Evolutionary conservation across 495 filamentous ascomycete genomes (phyloP), one percentile per base, ranked within the genome.

Genomic region (Glarea lozoyensis): DNA sequence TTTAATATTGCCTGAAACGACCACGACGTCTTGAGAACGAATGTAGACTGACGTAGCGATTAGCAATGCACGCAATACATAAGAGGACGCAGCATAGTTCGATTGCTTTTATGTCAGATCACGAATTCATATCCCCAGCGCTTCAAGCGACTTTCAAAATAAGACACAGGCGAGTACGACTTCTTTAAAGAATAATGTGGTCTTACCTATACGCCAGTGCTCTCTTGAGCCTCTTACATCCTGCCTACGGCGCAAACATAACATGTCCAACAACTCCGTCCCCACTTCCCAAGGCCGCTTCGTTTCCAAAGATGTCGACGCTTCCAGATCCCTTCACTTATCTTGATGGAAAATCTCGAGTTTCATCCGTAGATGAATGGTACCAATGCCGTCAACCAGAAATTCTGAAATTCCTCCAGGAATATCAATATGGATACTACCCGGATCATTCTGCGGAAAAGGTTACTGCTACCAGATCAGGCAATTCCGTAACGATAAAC

Each of bases 351-450:
- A 58, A 63, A 48, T 59, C 64, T 49, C 58, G 68, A 29, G 60
- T 73, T 38, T 46, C 61, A 46, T 65, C 66, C 6, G 55, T 56
- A 16, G 65, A 71, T 18, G 63, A 73, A 46, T 73, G 69, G 68
- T 70, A 68, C 55, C 51, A 58, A 38, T 75, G 70, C 49, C 63
- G 66, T 5, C 68, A 69, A 55, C 71, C 69, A 9, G 68, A 73
- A 55, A 69, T 75, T 48, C 10, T 73, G 21, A 63, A 67, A 49
- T 46, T 73, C 53, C 54, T 75, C 17, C 67, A 73, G 42, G 67
- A 75, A 40, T 73, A 73, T 56, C 70, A 73, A 59, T 72, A 64
- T 53, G 70, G 70, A 12, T 74, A 69, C 54, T 73, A 73, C 49
- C 68, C 71, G 0, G 68, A 73, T 50, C 70, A 70, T 43, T 61